Evolutionary conservation across 306 rosid genomes (phyloP), one percentile per base, ranked within the genome.

Genomic region (Argentina anserina): DNA sequence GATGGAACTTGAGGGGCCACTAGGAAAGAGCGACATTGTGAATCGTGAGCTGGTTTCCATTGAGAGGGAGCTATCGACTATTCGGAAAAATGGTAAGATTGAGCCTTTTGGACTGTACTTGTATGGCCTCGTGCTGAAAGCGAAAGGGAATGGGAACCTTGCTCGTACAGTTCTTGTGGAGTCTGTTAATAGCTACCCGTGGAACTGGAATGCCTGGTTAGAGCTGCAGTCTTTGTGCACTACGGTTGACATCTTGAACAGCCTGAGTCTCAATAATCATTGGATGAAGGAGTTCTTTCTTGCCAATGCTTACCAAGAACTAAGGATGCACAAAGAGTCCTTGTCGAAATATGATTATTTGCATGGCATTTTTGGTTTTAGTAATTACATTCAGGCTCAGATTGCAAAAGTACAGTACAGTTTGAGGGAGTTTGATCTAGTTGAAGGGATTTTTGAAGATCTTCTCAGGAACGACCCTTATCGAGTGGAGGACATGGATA

Each of bases 141-240:
- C 88, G 74, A 95, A 88, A 82, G 97, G 97, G 68, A 90, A 71
- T 33, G 91, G 92, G 76, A 88, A 67, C 80, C 85, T 85, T 76
- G 96, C 97, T 42, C 89, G 93, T 43, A 83, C 91, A 17, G 92
- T 89, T 81, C 96, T 95, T 76, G 87, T 84, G 75, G 99, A 95
- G 69, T 95, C 97, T 40, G 93, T 95, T 81, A 91, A 95, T 78
- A 91, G 76, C 84, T 91, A 91, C 80, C 99, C 99, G 53, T 95
- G 99, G 99, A 95, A 95, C 79, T 95, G 99, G 99, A 90, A 74
- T 87, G 99, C 96, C 52, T 95, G 99, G 97, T 84, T 92, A 15
- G 97, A 95, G 82, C 81, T 95, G 79, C 97, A 84, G 85, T 87
- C 96, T 11, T 82, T 95, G 67, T 95, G 99, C 67, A 78, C 88